Evolutionary conservation across 176 grass and related monocot genomes (phyloP).

Genomic region (Zea luxurians): DNA sequence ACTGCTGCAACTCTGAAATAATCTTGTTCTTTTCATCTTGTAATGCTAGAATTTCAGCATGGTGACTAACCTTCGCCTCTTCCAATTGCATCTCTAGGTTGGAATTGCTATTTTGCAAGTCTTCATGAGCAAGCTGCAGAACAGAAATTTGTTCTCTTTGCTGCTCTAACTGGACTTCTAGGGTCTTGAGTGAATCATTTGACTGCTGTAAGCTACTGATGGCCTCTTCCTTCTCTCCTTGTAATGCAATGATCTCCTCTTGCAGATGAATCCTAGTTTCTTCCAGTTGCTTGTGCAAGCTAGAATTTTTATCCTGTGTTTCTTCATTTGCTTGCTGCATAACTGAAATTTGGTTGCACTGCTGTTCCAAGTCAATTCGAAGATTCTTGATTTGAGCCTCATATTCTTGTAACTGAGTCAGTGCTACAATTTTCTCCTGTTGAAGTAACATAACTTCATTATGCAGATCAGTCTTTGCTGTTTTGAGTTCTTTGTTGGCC

Average conservation of each 20-base stretch:
- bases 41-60: constrained; percentile 37
- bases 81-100: constrained; percentile 37
- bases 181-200: constrained; percentile 39
- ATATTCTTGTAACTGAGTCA: constrained; percentile 37
- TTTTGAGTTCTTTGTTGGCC: constrained; percentile 34
- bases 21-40: constrained; percentile 46
- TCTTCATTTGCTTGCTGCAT: constrained; percentile 48
- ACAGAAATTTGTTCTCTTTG: constrained; percentile 37
- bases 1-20: constrained; percentile 44
- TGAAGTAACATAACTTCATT: constrained; percentile 34
- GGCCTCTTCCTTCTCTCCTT: constrained; percentile 35
- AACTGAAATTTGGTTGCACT: constrained; percentile 39
- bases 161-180: constrained; percentile 43
- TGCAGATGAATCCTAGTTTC: constrained; percentile 33
- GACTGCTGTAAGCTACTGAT: constrained; percentile 37
- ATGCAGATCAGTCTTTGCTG: constrained; percentile 37
- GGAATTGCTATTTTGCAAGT: constrained; percentile 39
- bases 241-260: constrained; percentile 33
- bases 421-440: constrained; percentile 44
- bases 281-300: constrained; percentile 47
- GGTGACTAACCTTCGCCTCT: constrained; percentile 23
- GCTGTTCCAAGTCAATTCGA: constrained; percentile 43
- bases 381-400: constrained; percentile 39
- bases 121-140: constrained; percentile 46
- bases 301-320: constrained; percentile 40